Percentiles rank a stretch among this genome's conserved stretches.
Conservation (phyloP, 257 asterid species). For the Solanum chiquidenum region DNA sequence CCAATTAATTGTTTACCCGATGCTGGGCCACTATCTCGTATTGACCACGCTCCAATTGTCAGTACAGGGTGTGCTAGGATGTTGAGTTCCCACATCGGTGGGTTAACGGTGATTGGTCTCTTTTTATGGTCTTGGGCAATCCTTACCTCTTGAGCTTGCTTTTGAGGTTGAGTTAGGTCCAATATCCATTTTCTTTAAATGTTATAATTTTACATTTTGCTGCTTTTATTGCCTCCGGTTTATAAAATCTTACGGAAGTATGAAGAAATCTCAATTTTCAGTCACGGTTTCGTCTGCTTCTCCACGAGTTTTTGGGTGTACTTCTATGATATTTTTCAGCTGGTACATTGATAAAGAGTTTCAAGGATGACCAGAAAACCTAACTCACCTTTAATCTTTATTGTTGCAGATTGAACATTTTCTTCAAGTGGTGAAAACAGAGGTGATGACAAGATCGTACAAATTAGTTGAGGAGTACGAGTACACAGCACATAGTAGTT, state of each 20-base stretch:
- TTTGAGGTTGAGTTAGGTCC: not conserved
- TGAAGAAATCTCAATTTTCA: not conserved
- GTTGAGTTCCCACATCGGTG: not conserved
- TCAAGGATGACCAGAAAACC: not conserved
- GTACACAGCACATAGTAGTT: constrained; percentile 94
- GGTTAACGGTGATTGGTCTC: not conserved
- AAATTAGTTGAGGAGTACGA: constrained; percentile 83
- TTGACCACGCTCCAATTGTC: not conserved
- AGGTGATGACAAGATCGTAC: constrained; percentile 77
- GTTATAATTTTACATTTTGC: not conserved
- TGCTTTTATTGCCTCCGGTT: not conserved
- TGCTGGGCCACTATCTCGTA: not conserved
- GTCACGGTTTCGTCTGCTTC: not conserved
- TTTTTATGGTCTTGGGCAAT: not conserved
- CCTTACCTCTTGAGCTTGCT: not conserved
- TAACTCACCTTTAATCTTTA: not conserved
- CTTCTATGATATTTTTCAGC: not conserved
- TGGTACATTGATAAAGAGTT: not conserved
- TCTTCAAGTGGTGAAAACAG: constrained; percentile 89
- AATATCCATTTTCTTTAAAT: not conserved
- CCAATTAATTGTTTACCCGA: not conserved
- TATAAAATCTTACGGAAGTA: not conserved
- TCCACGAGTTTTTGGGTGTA: not conserved
- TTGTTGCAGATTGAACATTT: constrained; percentile 91
- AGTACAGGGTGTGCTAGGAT: not conserved